Evolutionary conservation across 345 rosid species (phyloP), one percentile per base, ranked within the genome.

Genomic region (Laguncularia racemosa): DNA sequence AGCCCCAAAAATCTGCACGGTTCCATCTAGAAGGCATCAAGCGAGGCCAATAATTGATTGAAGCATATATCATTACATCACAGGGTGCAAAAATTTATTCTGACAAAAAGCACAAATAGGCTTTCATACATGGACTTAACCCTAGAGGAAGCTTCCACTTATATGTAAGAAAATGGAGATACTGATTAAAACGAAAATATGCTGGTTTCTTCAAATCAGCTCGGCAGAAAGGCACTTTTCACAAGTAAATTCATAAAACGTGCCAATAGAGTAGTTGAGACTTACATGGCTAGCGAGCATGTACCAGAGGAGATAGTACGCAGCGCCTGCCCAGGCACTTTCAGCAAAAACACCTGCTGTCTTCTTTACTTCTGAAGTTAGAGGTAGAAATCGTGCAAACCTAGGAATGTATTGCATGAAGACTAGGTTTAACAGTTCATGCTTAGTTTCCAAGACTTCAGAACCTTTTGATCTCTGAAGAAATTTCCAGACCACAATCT

Each of bases 281-380:
- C 97, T 79, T 71, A 86, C 97, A 71, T 90, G 97, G 60, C 97
- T 85, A 16, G 90, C 83, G 57, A 87, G 87, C 79, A 90, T 46
- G 77, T 87, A 90, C 93, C 97, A 90, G 5, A 90, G 87, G 49
- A 90, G 75, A 61, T 90, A 90, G 70, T 90, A 87, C 8, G 93
- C 93, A 20, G 93, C 95, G 57, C 93, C 93, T 46, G 80, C 78
- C 85, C 82, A 78, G 51, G 91, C 95, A 23, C 93, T 80, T 46
- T 90, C 95, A 46, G 90, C 97, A 26, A 90, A 87, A 48, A 71
- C 91, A 44, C 95, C 97, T 0, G 90, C 89, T 14, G 86, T 71
- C 78, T 84, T 90, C 63, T 90, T 87, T 52, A 90, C 78, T 56
- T 87, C 95, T 40, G 97, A 90, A 53, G 76, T 85, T 60, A 87